Evolutionary conservation across 106 monocot species (phyloP).

Genomic region (Allium fistulosum): DNA sequence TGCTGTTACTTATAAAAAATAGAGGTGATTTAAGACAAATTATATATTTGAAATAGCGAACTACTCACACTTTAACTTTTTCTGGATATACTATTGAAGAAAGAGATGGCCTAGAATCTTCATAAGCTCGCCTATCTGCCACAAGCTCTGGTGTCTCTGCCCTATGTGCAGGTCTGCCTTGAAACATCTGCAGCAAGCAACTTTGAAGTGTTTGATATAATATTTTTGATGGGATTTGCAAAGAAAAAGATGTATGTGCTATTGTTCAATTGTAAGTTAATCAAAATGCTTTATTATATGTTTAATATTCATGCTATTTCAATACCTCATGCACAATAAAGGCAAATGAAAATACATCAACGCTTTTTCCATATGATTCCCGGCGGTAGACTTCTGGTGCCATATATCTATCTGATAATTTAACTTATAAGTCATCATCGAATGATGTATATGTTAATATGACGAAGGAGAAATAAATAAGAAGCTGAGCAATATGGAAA

Average conservation of each 20-base stretch:
- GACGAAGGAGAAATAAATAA: constrained; percentile 1
- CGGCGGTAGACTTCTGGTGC: constrained; percentile 23
- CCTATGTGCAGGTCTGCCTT: constrained; percentile 10
- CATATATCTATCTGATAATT: constrained; percentile 21
- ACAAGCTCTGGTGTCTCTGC: constrained; percentile 15
- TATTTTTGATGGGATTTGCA: neutral
- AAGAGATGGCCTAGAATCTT: constrained; percentile 16
- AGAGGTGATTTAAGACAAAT: too few relatives aligned
- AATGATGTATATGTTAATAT: neutral
- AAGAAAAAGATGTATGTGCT: neutral
- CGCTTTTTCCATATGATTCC: constrained; percentile 20
- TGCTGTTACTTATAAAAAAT: too few relatives aligned
- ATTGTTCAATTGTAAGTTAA: too few relatives aligned
- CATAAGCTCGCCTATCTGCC: constrained; percentile 17
- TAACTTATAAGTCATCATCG: neutral
- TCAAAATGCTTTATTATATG: too few relatives aligned
- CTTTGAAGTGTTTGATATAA: too few relatives aligned
- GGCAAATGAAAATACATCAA: constrained; percentile 22
- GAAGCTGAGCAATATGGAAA: neutral
- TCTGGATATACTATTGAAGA: constrained; percentile 17
- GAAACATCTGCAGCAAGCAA: constrained; percentile 15
- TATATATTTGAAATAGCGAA: too few relatives aligned
- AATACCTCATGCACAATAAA: constrained; percentile 14
- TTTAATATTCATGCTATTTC: neutral
- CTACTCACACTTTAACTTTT: constrained; percentile 12